Percentiles rank a stretch among this genome's conserved stretches.
phyloP scores from a whole-genome alignment of 2,329 filamentous ascomycete genomes.

The Pseudovirgaria hyperparasitica region DNA sequence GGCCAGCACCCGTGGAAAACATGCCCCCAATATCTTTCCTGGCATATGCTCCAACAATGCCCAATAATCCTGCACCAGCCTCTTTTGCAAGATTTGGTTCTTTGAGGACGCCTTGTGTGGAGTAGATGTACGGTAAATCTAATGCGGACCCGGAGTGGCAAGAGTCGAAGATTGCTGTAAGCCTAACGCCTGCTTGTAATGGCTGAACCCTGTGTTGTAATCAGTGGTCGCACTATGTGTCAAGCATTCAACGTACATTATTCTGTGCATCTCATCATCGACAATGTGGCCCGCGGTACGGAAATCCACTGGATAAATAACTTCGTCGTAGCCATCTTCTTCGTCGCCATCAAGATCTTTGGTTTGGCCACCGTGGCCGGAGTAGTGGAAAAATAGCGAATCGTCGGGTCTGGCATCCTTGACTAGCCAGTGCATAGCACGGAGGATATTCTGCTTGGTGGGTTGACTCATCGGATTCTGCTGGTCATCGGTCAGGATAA shows the following conservation, averaged over 20 bases:
- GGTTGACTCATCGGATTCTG: slow-evolving; percentile 96
- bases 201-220: slow-evolving; percentile 46
- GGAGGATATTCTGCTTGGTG: slow-evolving; percentile 86
- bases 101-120: slow-evolving; percentile 67
- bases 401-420: slow-evolving; percentile 89
- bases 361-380: slow-evolving; percentile 74
- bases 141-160: slow-evolving; percentile 69
- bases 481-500: slow-evolving; percentile 89
- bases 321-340: slow-evolving; percentile 70
- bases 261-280: slow-evolving; percentile 70
- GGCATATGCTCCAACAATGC: slow-evolving; percentile 64
- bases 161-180: slow-evolving; percentile 71
- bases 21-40: slow-evolving; percentile 75
- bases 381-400: slow-evolving; percentile 96
- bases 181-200: slow-evolving; percentile 68
- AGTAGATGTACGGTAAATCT: slow-evolving; percentile 70
- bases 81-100: slow-evolving; percentile 73
- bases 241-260: slow-evolving; percentile 36
- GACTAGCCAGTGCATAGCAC: slow-evolving; percentile 96
- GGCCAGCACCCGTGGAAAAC: slow-evolving; percentile 62
- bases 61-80: slow-evolving; percentile 58
- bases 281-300: slow-evolving; percentile 68
- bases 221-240: slow-evolving; percentile 6
- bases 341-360: slow-evolving; percentile 69
- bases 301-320: slow-evolving; percentile 76